phyloP scores from a whole-genome alignment of 805 yeast genomes.

The Yarrowia divulgata region DNA sequence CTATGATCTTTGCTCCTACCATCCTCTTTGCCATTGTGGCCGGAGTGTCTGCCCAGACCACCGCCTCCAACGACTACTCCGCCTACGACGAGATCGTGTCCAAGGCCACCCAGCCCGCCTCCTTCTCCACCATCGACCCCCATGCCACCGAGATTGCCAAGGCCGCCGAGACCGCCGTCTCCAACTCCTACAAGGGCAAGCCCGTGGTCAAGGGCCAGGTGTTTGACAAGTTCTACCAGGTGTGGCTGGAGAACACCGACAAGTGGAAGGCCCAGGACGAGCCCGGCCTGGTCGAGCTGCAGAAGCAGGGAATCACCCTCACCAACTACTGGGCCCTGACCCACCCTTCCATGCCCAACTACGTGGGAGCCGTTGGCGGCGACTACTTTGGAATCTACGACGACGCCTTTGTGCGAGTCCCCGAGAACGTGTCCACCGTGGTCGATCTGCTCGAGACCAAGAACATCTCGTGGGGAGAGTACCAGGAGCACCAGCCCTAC shows the following conservation, averaged over 20 bases:
- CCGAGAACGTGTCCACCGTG: slow-evolving; percentile 57
- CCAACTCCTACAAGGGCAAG: slow-evolving; percentile 48
- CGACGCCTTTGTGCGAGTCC: slow-evolving; percentile 57
- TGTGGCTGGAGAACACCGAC: slow-evolving; percentile 62
- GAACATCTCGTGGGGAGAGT: slow-evolving; percentile 61
- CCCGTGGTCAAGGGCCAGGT: slow-evolving; percentile 54
- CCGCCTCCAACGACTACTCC: slow-evolving; percentile 32
- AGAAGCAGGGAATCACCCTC: slow-evolving; percentile 56
- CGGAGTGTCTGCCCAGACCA: slow-evolving; percentile 35
- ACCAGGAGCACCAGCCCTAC: slow-evolving; percentile 62
- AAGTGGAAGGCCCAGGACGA: slow-evolving; percentile 59
- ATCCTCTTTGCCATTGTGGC: slow-evolving; percentile 22
- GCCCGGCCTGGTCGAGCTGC: slow-evolving; percentile 55
- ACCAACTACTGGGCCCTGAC: slow-evolving; percentile 61
- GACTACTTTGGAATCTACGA: slow-evolving; percentile 59
- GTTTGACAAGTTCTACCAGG: slow-evolving; percentile 54
- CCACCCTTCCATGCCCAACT: slow-evolving; percentile 64
- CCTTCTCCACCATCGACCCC: slow-evolving; percentile 46
- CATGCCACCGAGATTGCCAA: slow-evolving; percentile 48
- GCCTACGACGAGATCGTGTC: slow-evolving; percentile 33
- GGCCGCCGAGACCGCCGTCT: slow-evolving; percentile 50
- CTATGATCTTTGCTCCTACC: background rate
- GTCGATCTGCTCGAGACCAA: slow-evolving; percentile 58
- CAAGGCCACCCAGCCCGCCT: slow-evolving; percentile 12
- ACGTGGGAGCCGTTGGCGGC: slow-evolving; percentile 59